Base-by-base conservation (phyloP, 176 grass and related monocot species). In the Pontederia paniculata region DNA sequence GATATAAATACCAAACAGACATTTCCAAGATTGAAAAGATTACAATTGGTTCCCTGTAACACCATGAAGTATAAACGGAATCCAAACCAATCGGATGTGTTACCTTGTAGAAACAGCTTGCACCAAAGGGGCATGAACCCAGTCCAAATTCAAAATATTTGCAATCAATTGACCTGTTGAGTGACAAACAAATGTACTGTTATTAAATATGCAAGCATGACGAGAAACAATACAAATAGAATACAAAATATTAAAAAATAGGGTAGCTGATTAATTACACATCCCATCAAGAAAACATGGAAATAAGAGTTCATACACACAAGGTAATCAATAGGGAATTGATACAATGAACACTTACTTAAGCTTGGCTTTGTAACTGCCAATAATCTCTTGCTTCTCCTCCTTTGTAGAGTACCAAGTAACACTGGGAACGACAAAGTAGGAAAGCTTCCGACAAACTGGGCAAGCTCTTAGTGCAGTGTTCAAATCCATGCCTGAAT, bases 361-460 rank as follows among this genome's bases (percentile, higher is more conserved):
- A 66, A 95, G 89, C 72, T 70, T 95, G 66, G 73, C 52, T 68
- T 89, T 95, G 81, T 95, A 95, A 43, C 70, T 78, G 9, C 82
- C 81, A 62, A 95, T 71, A 23, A 95, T 95, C 57, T 80, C 84
- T 57, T 79, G 72, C 45, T 95, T 95, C 61, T 89, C 89, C 67
- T 95, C 84, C 55, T 80, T 85, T 1, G 84, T 74, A 57, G 74
- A 88, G 74, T 83, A 95, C 84, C 89, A 89, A 0, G 65, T 85
- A 63, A 79, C 50, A 53, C 84, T 95, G 22, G 89, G 89, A 74
- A 95, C 63, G 14, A 95, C 89, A 58, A 88, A 88, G 62, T 89
- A 89, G 14, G 81, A 85, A 13, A 88, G 17, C 55, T 71, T 78
- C 44, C 81, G 71, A 59, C 89, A 95, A 61, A 95, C 78, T 62